These are phyloP conservation scores for Penicillium thymicola DNA, from an alignment of 2,329 filamentous ascomycete species.

Conservation along the genomic window DNA sequence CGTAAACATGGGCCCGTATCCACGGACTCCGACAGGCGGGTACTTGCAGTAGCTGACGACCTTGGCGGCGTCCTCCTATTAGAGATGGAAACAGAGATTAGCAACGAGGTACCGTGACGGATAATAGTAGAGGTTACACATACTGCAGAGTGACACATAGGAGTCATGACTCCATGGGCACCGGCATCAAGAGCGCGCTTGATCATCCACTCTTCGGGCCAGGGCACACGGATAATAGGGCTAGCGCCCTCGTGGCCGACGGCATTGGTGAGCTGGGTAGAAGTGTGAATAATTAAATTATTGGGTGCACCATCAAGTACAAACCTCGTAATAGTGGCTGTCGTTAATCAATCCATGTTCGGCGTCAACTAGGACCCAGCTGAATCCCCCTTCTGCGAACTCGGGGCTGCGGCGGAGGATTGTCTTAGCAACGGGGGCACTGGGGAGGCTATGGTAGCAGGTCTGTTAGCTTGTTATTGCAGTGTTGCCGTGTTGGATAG, in stretches of 20 bases:
- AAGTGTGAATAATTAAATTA: neutral
- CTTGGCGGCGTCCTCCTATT: slow-evolving; percentile 28
- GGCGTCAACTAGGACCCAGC: slow-evolving; percentile 41
- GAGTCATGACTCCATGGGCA: slow-evolving; percentile 39
- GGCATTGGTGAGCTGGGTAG: slow-evolving; percentile 32
- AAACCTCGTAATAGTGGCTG: slow-evolving; percentile 37
- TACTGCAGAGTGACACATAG: slow-evolving; percentile 34
- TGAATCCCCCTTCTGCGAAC: slow-evolving; percentile 23
- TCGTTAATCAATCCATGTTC: slow-evolving; percentile 42
- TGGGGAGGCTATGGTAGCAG: slow-evolving; percentile 24
- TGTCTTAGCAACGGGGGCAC: slow-evolving; percentile 31
- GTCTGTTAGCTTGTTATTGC: neutral
- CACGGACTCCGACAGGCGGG: slow-evolving; percentile 32
- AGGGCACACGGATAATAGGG: slow-evolving; percentile 36
- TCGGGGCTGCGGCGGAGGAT: slow-evolving; percentile 30
- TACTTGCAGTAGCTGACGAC: slow-evolving; percentile 33
- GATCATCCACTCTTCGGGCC: slow-evolving; percentile 39
- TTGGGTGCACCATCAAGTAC: neutral
- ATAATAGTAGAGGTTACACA: neutral
- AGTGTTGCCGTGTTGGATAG: too few relatives aligned
- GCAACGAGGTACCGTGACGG: neutral
- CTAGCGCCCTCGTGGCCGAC: slow-evolving; percentile 33
- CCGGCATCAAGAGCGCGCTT: slow-evolving; percentile 41
- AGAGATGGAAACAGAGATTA: neutral
- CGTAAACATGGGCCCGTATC: slow-evolving; percentile 37